Base-by-base conservation (phyloP, 768 basidiomycete species). In the Leccinellum luteum region DNA sequence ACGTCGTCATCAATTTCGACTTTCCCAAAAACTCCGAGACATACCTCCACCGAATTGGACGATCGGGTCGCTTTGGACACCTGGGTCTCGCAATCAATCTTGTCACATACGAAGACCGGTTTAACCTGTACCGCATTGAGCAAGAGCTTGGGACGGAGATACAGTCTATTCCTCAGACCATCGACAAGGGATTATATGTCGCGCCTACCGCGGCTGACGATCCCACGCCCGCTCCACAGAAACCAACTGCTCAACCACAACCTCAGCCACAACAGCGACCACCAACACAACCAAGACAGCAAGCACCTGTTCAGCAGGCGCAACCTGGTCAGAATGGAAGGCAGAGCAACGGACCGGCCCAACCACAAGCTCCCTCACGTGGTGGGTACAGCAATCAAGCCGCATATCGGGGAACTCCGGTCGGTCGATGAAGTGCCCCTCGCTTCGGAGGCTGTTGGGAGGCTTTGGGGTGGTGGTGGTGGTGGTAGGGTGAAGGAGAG, bases 1-100 rank as follows among this genome's bases (percentile, higher is more conserved):
- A 99, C 76, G 97, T 98, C 72, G 96, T 99, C 69, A 98, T 99
- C 83, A 98, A 98, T 78, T 99, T 99, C 69, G 96, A 99, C 73
- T 97, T 98, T 76, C 96, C 96, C 59, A 97, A 98, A 82, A 98
- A 95, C 73, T 92, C 93, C 59, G 97, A 99, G 75, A 98, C 96
- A 3, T 99, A 99, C 75, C 86, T 99, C 21, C 96, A 99, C 74
- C 90, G 96, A 63, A 98, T 98, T 69, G 96, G 97, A 69, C 94
- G 96, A 60, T 95, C 93, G 3, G 97, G 96, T 55, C 90, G 96
- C 52, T 99, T 97, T 69, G 96, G 97, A 54, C 96, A 99, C 73
- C 76, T 98, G 63, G 96, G 96, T 67, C 80, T 99, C 48, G 97
- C 97, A 43, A 97, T 99, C 76, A 97, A 97, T 72, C 84, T 99